These are phyloP conservation scores for Chrysanthemum lavandulifolium DNA, from an alignment of 129 eudicot genomes.

Conservation along the genomic window DNA sequence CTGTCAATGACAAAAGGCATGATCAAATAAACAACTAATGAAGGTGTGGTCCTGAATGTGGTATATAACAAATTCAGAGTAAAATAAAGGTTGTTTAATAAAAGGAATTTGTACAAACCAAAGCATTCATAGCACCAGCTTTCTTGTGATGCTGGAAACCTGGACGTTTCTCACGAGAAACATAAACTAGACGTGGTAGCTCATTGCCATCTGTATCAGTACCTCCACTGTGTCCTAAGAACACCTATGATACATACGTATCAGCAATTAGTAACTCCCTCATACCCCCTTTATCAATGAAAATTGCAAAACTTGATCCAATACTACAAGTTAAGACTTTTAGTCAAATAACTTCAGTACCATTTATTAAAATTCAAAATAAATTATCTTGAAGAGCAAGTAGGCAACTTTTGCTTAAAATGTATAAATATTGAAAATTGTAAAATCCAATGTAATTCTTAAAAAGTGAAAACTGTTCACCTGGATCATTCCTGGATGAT, in stretches of 20 bases:
- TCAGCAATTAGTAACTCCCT: neutral
- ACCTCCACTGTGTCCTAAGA: slow-evolving; percentile 60
- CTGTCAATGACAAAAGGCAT: slow-evolving; percentile 32
- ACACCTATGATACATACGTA: slow-evolving; percentile 39
- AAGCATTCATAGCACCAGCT: slow-evolving; percentile 75
- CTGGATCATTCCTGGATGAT: slow-evolving; percentile 76
- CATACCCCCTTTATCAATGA: too few relatives aligned
- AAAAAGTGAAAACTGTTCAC: slow-evolving; percentile 15
- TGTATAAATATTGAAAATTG: neutral
- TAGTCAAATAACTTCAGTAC: neutral
- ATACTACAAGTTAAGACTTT: neutral
- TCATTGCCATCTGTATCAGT: slow-evolving; percentile 58
- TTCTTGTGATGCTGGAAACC: slow-evolving; percentile 70
- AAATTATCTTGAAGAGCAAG: neutral
- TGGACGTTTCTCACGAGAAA: slow-evolving; percentile 74
- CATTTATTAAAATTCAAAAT: neutral
- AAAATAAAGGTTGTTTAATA: neutral
- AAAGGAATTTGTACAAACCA: slow-evolving; percentile 34
- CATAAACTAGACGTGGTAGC: slow-evolving; percentile 58
- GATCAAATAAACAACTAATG: slow-evolving; percentile 12
- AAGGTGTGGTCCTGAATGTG: neutral
- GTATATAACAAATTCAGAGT: too few relatives aligned
- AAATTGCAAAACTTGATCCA: too few relatives aligned
- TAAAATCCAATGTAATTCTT: neutral
- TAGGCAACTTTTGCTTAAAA: neutral